Base-by-base conservation (phyloP, 345 rosid species). In the Pseudoturritis turrita region DNA sequence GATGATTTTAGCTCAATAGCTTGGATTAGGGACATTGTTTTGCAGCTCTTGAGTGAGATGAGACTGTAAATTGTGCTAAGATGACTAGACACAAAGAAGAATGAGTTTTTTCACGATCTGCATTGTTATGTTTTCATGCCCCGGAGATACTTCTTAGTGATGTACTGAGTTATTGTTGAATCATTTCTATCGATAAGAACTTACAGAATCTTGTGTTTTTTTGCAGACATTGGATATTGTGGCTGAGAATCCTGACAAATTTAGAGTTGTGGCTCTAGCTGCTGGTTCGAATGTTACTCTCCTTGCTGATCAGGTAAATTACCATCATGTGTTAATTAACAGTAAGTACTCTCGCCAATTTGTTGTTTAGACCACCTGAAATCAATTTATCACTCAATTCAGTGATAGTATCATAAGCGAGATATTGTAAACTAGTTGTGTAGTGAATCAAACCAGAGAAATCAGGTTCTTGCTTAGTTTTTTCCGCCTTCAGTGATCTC, bases 221-320 rank as follows among this genome's bases (percentile, higher is more conserved):
- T 71, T 71, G 68, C 86, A 91, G 99, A 95, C 99, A 12, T 78
- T 95, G 85, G 94, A 87, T 72, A 95, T 95, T 58, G 90, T 89
- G 52, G 92, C 88, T 0, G 99, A 91, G 79, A 85, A 95, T 79
- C 93, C 96, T 6, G 89, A 89, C 73, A 91, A 91, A 59, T 91
- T 95, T 76, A 83, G 81, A 84, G 83, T 91, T 18, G 99, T 95
- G 74, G 97, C 92, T 22, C 85, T 95, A 37, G 96, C 99, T 52
- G 97, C 97, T 76, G 99, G 99, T 70, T 89, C 99, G 17, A 95
- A 95, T 68, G 88, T 91, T 28, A 79, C 97, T 61, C 97, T 95
- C 73, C 96, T 95, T 71, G 89, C 89, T 58, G 96, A 91, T 74
- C 99, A 95, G 96, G 96, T 95, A 65, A 52, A 37, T 22, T n/a